Evolutionary conservation across 2,329 filamentous ascomycete species (phyloP), one percentile per base, ranked within the genome.

Genomic region (Calonectria pauciramosa): DNA sequence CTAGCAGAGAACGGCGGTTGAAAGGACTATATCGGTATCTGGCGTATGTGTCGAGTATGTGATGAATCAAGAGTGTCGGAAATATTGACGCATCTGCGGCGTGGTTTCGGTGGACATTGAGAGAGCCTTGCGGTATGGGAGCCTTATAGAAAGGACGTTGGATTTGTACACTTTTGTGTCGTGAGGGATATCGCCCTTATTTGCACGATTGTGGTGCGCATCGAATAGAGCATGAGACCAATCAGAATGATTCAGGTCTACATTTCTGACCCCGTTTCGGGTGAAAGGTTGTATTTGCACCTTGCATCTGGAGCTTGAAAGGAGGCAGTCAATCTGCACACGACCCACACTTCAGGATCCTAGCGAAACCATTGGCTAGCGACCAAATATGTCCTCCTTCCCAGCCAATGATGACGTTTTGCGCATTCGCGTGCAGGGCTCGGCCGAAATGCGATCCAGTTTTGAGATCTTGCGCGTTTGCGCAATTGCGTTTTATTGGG

Each of bases 351-450:
- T 47, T 10, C 8, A 3, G 2, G 41, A n/a, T 1, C 8, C 41
- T 10, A 2, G 41, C 20, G 20, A 47, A n/a, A 2, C n/a, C n/a
- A 47, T 47, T 47, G 44, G 44, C 4, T 4, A 23, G 10, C 1
- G n/a, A 1, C 20, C 4, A 10, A 10, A 6, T 11, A 1, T 11
- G 10, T n/a, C 14, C 8, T 10, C 3, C 2, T 18, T 1, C n/a
- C 4, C n/a, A 13, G 18, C 44, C 44, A 47, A 47, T 47, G 8
- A 10, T 23, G 20, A n/a, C n/a, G 9, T 13, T 23, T 3, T 23
- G 44, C 44, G 44, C 44, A 23, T 23, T 23, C n/a, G 44, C 20
- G 41, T 47, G 20, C 41, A n/a, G 36, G 7, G 11, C 13, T 16
- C 2, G 36, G 36, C 7, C 13, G 34, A 36, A 36, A 36, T 3